Base-by-base conservation (phyloP, 768 basidiomycete species). In the Cubamyces sp. region DNA sequence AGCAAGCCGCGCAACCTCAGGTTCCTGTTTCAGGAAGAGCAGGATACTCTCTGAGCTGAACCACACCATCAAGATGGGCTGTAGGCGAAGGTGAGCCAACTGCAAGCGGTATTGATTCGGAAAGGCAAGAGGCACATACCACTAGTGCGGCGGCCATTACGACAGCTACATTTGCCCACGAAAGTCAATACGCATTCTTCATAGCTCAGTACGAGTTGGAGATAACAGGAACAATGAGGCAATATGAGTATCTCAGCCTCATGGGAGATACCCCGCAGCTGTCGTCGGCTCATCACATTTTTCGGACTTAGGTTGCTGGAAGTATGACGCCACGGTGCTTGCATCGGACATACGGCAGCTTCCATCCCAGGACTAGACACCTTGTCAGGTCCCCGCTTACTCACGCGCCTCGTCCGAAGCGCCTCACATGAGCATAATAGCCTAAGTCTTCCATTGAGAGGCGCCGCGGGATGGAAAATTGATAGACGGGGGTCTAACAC, bases 21-120 rank as follows among this genome's bases (percentile, higher is more conserved):
- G 87, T 37, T 95, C 91, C 81, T 93, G 92, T 58, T 83, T 84
- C 46, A 92, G 79, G 61, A 75, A 83, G 34, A 96, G 81, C 0
- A 98, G 81, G 45, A 98, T 84, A 0, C 76, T 66, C 73, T 98
- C 94, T 0, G 91, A 87, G 54, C 88, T 94, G 69, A 89, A 84
- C 93, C 96, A 98, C 23, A 94, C 79, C 2, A 84, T 65, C 49
- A 79, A 74, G 62, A 92, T 89, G 0, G 84, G 82, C 77, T 82
- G 61, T 23, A 49, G 14, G 16, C 11, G 2, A 15, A 8, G 1
- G 47, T n/a, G 37, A 61, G 54, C 26, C 18, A 1, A 19, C 23
- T 16, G 26, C 34, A 34, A 6, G 14, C 3, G 45, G 28, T 28
- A 45, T 25, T 25, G 51, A 39, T 23, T 19, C 14, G 19, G 21